Percentiles rank a stretch among this genome's conserved stretches.
Evolutionary conservation across 345 rosid species (phyloP).

Genomic region (Theobroma cacao): DNA sequence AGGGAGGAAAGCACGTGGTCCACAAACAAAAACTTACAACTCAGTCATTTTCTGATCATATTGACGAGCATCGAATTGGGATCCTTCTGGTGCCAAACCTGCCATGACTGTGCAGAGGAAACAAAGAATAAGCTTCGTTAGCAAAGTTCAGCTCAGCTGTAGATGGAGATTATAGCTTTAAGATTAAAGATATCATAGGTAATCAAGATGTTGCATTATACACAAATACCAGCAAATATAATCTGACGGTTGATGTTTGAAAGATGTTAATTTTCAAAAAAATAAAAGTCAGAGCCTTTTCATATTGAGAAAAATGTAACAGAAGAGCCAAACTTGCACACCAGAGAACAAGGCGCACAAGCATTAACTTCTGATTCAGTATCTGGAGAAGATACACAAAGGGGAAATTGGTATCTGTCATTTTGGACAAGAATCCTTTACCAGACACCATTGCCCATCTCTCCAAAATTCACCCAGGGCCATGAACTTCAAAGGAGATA

Average conservation of each 20-base stretch:
- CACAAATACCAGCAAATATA: neutral
- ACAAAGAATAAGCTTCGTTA: neutral
- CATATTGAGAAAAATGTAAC: constrained; percentile 21
- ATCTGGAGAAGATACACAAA: constrained; percentile 36
- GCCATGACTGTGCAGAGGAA: constrained; percentile 57
- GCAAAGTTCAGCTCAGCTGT: neutral
- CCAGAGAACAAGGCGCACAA: constrained; percentile 31
- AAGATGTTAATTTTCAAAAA: neutral
- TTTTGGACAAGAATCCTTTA: constrained; percentile 6
- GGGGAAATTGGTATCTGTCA: constrained; percentile 34
- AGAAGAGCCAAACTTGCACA: constrained; percentile 65
- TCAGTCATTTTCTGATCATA: constrained; percentile 77
- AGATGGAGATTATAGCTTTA: neutral
- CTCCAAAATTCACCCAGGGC: constrained; percentile 24
- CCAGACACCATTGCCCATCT: constrained; percentile 36
- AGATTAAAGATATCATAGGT: neutral
- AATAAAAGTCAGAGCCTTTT: neutral
- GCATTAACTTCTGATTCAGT: constrained; percentile 47
- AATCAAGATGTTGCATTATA: neutral
- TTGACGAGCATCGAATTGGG: constrained; percentile 70
- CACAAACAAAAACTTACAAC: constrained; percentile 46
- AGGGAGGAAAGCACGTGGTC: neutral
- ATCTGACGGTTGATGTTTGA: neutral
- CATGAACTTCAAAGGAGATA: neutral
- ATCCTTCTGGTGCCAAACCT: constrained; percentile 65